Evolutionary conservation across 164 flowering plant genomes (phyloP).

Genomic region (Stephania cephalantha): DNA sequence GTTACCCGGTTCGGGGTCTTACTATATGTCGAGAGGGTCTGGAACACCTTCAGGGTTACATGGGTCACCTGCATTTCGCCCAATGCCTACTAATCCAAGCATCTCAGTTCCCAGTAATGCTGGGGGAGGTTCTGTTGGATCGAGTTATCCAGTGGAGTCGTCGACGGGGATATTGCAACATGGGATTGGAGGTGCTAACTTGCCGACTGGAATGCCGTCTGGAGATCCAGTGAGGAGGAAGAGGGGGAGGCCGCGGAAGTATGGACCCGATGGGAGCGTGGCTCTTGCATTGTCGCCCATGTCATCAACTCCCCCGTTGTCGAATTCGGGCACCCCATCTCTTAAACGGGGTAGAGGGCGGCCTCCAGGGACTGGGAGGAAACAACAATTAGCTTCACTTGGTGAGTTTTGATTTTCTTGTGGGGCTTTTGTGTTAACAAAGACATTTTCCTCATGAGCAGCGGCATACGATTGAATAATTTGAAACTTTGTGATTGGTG

Average conservation of each 20-base stretch:
- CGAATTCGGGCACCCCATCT: constrained; percentile 18
- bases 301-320: constrained; percentile 31
- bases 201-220: constrained; percentile 27
- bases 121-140: constrained; percentile 40
- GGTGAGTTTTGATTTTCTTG: constrained; percentile 34
- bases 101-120: constrained; percentile 40
- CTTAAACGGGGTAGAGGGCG: constrained; percentile 89
- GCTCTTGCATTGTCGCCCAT: constrained; percentile 56
- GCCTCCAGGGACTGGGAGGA: constrained; percentile 84
- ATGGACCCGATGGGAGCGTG: constrained; percentile 65
- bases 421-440: too few species aligned
- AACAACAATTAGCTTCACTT: constrained; percentile 69
- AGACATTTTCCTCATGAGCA: not conserved
- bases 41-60: constrained; percentile 44
- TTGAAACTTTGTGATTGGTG: not conserved
- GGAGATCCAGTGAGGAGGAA: constrained; percentile 57
- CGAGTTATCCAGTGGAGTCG: constrained; percentile 43
- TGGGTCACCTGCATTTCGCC: constrained; percentile 37
- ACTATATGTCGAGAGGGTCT: constrained; percentile 59
- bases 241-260: constrained; percentile 88
- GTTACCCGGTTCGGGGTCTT: constrained; percentile 52
- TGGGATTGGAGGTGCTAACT: constrained; percentile 31
- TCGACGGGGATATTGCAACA: constrained; percentile 39
- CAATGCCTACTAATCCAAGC: constrained; percentile 29
- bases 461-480: not conserved